Evolutionary conservation across 805 yeast species (phyloP).

Genomic region (Candida pini): DNA sequence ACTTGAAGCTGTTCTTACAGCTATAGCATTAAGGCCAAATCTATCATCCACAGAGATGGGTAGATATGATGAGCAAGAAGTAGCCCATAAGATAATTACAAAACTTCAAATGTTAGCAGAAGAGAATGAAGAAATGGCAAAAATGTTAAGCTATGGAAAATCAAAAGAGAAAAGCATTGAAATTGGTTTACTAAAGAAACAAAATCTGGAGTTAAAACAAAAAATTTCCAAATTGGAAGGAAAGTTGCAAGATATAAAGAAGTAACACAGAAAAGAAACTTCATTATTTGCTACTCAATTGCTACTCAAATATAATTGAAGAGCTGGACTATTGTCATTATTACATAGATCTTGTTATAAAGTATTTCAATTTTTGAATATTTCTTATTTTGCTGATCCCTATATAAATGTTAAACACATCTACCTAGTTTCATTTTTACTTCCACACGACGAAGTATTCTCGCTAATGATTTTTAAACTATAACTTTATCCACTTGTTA

Average conservation of each 20-base stretch:
- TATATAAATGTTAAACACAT: no score
- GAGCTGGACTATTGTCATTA: no score
- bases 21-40: conserved; percentile 45
- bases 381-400: no score
- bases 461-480: no score
- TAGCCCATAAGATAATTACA: conserved; percentile 65
- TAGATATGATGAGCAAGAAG: conserved; percentile 65
- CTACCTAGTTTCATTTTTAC: no score
- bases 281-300: no score
- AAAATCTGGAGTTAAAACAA: conserved; percentile 41
- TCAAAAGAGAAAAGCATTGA: conserved; percentile 67
- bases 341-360: no score
- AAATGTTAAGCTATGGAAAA: conserved; percentile 71
- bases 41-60: conserved; percentile 46
- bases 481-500: no score
- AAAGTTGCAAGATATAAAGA: conserved; percentile 18
- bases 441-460: no score
- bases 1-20: conserved; percentile 58
- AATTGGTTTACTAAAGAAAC: conserved; percentile 51
- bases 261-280: no score
- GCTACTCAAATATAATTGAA: no score
- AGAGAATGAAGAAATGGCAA: conserved; percentile 67
- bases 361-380: no score
- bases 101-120: conserved; percentile 54
- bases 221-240: conserved; percentile 26